Evolutionary conservation across 1,139 yeast species (phyloP), one percentile per base, ranked within the genome.

Genomic region (Zygoascus sp.): DNA sequence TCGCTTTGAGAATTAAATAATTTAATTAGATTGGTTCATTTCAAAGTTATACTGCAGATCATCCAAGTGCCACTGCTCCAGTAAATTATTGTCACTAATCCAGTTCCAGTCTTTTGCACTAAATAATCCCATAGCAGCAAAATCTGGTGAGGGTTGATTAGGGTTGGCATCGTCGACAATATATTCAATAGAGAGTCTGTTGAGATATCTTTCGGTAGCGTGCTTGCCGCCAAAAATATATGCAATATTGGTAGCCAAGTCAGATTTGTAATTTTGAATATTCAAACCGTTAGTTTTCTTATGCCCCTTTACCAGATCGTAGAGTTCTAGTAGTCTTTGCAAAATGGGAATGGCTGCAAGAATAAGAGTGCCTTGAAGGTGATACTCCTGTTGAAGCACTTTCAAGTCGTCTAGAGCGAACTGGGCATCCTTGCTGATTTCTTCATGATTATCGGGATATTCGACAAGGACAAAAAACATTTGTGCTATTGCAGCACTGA

Each of bases 401-500:
- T 35, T 42, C 16, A 42, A 35, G 15, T 36, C 40, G 11, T 42
- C 40, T 3, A 35, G 22, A 10, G 41, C 45, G 8, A 22, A 20
- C 11, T 17, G 19, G n/a, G 40, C 40, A 27, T 30, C 32, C 20
- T 27, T 17, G 13, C 32, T 30, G 8, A 35, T 34, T 11, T 36
- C 35, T 5, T 27, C 40, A 28, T 42, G 45, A 19, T 42, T 42
- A 7, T 28, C 41, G 19, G 45, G 45, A n/a, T 25, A 42, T 11
- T 42, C 45, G 8, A 42, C 40, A 20, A 42, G 21, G 5, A 35
- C 28, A 20, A 42, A 42, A 17, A 42, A 42, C 39, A 42, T 34
- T 37, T 42, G 40, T 15, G 45, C 45, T 8, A 42, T 36, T 16
- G 40, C 27, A 25, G 45, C 45, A 28, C 45, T 42, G 25, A 42